These are phyloP conservation scores for Sclerotinia glacialis DNA, from an alignment of 2,329 filamentous ascomycete species.

Conservation along the genomic window DNA sequence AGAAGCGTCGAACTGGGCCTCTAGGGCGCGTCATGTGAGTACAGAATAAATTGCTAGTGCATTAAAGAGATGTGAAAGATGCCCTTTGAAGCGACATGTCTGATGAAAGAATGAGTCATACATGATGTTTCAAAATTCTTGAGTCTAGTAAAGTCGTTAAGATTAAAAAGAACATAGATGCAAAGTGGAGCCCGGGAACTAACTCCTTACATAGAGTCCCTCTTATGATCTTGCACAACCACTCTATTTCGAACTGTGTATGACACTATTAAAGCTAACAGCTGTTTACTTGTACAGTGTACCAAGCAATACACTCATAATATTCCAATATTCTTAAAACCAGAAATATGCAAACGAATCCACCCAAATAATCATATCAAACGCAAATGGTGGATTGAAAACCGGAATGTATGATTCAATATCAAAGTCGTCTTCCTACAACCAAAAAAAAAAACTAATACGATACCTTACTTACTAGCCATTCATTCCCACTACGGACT, in stretches of 20 bases:
- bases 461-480: not conserved
- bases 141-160: not conserved
- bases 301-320: not conserved
- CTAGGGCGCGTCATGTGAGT: not conserved
- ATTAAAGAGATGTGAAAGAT: not conserved
- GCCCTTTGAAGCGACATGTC: not conserved
- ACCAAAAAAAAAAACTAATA: not conserved
- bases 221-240: no score
- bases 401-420: not conserved
- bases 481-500: not conserved
- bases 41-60: not conserved
- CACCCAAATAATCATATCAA: not conserved
- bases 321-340: not conserved
- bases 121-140: not conserved
- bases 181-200: not conserved
- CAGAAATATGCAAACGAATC: not conserved
- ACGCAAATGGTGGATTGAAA: not conserved
- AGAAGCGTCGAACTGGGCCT: not conserved
- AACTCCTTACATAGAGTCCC: not conserved
- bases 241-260: no score
- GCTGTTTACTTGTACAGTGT: not conserved
- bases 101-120: not conserved
- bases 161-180: no score
- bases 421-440: fast-evolving
- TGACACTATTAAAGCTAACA: not conserved